phyloP scores from a whole-genome alignment of 2,329 filamentous ascomycete species.

The Rutstroemia sydowiana region DNA sequence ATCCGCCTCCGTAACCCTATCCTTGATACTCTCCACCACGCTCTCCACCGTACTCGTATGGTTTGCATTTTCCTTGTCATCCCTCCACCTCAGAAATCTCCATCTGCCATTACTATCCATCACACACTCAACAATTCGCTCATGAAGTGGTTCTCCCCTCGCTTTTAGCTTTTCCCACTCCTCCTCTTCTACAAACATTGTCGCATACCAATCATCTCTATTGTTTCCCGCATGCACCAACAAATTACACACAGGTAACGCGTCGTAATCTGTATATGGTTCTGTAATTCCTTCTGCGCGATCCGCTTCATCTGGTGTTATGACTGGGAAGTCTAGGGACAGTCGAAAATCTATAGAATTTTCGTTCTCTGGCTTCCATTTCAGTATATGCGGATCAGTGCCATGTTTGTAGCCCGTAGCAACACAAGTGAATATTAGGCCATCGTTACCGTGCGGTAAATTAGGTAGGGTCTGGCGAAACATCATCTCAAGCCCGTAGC shows the following conservation, averaged over 20 bases:
- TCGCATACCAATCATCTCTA: constrained; percentile 47
- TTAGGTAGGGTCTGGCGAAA: constrained; percentile 78
- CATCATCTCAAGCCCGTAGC: constrained; percentile 87
- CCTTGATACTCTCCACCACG: constrained; percentile 83
- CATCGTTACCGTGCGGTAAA: constrained; percentile 89
- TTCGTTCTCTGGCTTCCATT: constrained; percentile 94
- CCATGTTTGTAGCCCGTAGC: constrained; percentile 80
- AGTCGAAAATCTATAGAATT: constrained; percentile 93
- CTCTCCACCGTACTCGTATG: constrained; percentile 77
- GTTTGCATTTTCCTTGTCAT: constrained; percentile 89
- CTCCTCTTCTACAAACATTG: constrained; percentile 60
- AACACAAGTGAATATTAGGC: constrained; percentile 94
- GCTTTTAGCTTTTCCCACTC: constrained; percentile 83
- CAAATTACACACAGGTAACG: constrained; percentile 66
- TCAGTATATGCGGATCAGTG: constrained; percentile 88
- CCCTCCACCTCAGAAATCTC: constrained; percentile 82
- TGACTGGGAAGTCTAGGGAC: constrained; percentile 63
- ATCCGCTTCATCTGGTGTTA: constrained; percentile 62
- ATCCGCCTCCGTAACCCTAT: constrained; percentile 77
- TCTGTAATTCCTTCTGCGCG: constrained; percentile 56
- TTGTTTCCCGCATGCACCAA: constrained; percentile 59
- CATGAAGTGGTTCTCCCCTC: constrained; percentile 68
- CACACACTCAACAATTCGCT: constrained; percentile 84
- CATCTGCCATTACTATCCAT: constrained; percentile 69
- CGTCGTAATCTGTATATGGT: constrained; percentile 70